Evolutionary conservation across 805 yeast genomes (phyloP), one percentile per base, ranked within the genome.

Genomic region (Zygosaccharomyces bailii): DNA sequence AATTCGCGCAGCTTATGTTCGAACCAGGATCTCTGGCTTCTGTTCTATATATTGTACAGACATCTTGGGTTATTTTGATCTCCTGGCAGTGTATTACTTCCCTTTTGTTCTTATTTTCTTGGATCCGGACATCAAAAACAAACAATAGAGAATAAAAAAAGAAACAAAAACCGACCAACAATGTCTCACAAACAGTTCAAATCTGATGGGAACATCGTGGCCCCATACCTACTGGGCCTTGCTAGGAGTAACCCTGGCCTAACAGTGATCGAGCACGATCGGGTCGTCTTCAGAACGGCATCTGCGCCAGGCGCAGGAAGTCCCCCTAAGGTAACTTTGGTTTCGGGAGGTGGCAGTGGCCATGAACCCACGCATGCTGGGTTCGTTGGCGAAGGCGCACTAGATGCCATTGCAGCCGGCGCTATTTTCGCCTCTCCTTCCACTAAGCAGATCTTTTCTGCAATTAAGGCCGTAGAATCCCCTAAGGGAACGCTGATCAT

Each of bases 281-380:
- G 67, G 39, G 52, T 71, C 8, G 52, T 70, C 16, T 67, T 59
- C 52, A 62, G 74, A 42, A 53, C 57, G 17, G 60, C 59, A 9
- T 48, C 54, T 39, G 49, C 67, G 42, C 66, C 71, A 20, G 84
- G 85, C 56, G 84, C 89, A 35, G 76, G 86, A 4, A 69, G 53
- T 24, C 45, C 67, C 39, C 63, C 71, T 24, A 82, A 84, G 56
- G 86, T 87, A 24, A 71, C 84, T 13, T 58, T 90, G 40, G 68
- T 90, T 19, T 81, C 96, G 25, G 96, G 97, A 47, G 98, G 98
- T 44, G 97, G 97, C 21, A 80, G 90, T 10, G 98, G 98, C 38
- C 98, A 90, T 60, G 98, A 90, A 66, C 97, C 97, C 19, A 73
- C 89, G 4, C 97, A 91, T 58, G 90, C 86, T 7, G 97, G 96